A percentile compares a stretch with the other conserved stretches of the same genome.
These are phyloP conservation scores for Lachancea sp. DNA, from an alignment of 805 yeast species.

Conservation along the genomic window DNA sequence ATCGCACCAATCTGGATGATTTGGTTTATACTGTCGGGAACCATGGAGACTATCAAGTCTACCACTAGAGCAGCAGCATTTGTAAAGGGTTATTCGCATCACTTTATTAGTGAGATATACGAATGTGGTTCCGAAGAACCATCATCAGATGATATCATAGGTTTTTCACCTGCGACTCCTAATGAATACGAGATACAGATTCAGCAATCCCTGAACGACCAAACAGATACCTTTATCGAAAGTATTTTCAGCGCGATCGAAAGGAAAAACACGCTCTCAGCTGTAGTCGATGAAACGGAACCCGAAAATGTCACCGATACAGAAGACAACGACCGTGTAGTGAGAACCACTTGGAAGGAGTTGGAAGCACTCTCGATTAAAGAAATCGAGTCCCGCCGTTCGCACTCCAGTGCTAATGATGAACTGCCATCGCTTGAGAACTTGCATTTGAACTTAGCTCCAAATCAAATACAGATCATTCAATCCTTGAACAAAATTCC, in stretches of 20 bases:
- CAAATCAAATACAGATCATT: slow-evolving; percentile 47
- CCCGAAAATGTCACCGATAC: slow-evolving; percentile 6
- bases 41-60: slow-evolving; percentile 38
- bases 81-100: slow-evolving; percentile 24
- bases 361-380: slow-evolving; percentile 14
- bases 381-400: slow-evolving; percentile 10
- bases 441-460: slow-evolving; percentile 14
- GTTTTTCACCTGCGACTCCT: slow-evolving; percentile 8
- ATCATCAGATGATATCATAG: slow-evolving; percentile 10
- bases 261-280: slow-evolving; percentile 20
- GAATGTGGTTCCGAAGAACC: slow-evolving; percentile 14
- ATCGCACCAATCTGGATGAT: slow-evolving; percentile 58
- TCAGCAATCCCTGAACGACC: slow-evolving; percentile 47
- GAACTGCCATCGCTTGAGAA: slow-evolving; percentile 13
- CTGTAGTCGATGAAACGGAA: slow-evolving; percentile 15
- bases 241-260: slow-evolving; percentile 53
- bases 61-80: slow-evolving; percentile 33
- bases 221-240: slow-evolving; percentile 59
- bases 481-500: slow-evolving; percentile 48
- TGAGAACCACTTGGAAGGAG: slow-evolving; percentile 16
- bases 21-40: slow-evolving; percentile 44
- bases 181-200: slow-evolving; percentile 28
- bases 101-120: slow-evolving; percentile 21
- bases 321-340: slow-evolving; percentile 6
- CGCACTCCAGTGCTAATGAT: neutral